Conservation (phyloP, 163 green algal genomes). For the Scenedesmus sp. region DNA sequence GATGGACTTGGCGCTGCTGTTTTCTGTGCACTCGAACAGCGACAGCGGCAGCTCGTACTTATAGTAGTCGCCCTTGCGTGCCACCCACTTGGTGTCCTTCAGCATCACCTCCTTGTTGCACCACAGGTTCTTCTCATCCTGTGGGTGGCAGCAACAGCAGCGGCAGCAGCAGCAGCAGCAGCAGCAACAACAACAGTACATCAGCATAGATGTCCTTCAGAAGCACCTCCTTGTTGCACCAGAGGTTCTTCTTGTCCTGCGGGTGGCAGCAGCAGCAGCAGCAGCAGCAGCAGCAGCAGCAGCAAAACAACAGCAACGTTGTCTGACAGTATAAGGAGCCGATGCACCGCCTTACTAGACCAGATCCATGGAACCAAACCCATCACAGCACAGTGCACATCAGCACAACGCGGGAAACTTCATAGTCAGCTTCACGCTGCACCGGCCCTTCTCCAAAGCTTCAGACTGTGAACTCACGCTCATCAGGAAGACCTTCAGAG, state of each 20-base stretch:
- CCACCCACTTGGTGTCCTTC: background rate
- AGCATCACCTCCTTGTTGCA: conserved; percentile 31
- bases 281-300: too few relatives aligned
- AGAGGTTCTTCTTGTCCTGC: too few relatives aligned
- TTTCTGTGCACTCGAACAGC: conserved; percentile 10
- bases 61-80: conserved; percentile 23
- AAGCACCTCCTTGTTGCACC: too few relatives aligned
- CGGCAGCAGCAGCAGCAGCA: background rate
- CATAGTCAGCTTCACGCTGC: too few relatives aligned
- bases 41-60: conserved; percentile 39
- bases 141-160: background rate
- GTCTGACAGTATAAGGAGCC: too few relatives aligned
- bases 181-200: background rate
- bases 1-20: background rate
- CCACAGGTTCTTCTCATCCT: conserved; percentile 47
- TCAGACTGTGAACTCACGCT: conserved; percentile 17
- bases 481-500: conserved; percentile 50
- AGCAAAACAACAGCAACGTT: too few relatives aligned
- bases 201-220: too few relatives aligned
- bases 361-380: too few relatives aligned
- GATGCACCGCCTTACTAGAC: too few relatives aligned
- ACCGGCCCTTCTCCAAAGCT: background rate
- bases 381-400: background rate
- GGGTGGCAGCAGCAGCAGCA: too few relatives aligned
- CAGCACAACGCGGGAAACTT: background rate